Evolutionary conservation across 805 yeast genomes (phyloP), one percentile per base, ranked within the genome.

Genomic region (Teunomyces aglyptinius): DNA sequence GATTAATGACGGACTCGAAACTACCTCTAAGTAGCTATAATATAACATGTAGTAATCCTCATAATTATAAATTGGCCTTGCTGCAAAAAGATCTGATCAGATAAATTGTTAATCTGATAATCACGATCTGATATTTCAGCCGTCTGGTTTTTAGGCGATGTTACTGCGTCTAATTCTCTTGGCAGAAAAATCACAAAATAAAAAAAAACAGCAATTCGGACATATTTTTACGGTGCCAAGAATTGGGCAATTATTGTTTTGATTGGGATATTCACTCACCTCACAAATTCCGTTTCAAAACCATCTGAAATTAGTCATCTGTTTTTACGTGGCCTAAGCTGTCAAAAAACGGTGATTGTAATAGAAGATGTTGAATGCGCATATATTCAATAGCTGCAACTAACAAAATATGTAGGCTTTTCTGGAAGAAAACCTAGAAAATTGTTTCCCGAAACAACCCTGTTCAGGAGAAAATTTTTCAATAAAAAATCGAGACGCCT

Each of bases 161-260:
- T 31, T 18, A 31, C 33, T 6, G 8, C 18, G 33, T 13, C 18
- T 31, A 31, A 31, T 31, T 31, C 33, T 31, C 33, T 31, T 31
- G 33, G 33, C 33, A 6, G 33, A 31, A 31, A 31, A 31, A 6
- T 15, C 33, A 31, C 26, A 24, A 24, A 24, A 24, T 10, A 11
- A 22, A 6, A 33, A 33, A 20, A 20, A 36, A 36, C n/a, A 8
- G 39, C 39, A 22, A 18, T 15, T 26, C 10, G 18, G 39, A 36
- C 28, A 19, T 36, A 36, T 36, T 36, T 36, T 36, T 36, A 22
- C 16, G n/a, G n/a, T 36, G 39, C 39, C 39, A 36, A 36, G 39
- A 19, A n/a, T 12, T 19, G 11, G 15, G 15, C n/a, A 20, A 36
- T 22, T 36, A 15, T 22, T 36, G 28, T 3, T 13, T 13, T 31